These are phyloP conservation scores for Entomortierella parvispora DNA, from an alignment of 192 early-diverging fungal genomes.

Conservation along the genomic window DNA sequence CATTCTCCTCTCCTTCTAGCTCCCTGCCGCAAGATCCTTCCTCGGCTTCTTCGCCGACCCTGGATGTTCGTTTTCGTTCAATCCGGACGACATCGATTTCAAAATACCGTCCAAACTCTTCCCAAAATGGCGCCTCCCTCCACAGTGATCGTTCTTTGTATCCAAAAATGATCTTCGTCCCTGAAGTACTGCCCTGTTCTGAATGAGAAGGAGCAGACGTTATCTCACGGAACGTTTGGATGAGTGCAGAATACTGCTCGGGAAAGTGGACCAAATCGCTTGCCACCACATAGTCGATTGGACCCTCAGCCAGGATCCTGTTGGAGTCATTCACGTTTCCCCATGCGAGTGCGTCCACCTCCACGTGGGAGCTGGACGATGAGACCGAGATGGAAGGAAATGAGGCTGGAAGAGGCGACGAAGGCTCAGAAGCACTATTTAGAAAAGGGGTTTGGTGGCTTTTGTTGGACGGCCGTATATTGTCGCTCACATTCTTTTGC, in stretches of 20 bases:
- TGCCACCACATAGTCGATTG: constrained; percentile 56
- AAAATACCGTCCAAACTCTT: constrained; percentile 63
- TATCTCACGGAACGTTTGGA: constrained; percentile 54
- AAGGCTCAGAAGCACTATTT: background rate
- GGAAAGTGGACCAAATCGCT: constrained; percentile 65
- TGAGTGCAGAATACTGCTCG: constrained; percentile 53
- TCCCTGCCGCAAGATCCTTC: background rate
- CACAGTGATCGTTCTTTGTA: constrained; percentile 60
- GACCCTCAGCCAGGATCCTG: constrained; percentile 12
- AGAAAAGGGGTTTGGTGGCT: background rate
- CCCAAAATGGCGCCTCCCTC: constrained; percentile 64
- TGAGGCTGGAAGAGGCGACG: background rate
- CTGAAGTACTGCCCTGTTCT: too few species aligned
- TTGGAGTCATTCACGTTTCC: constrained; percentile 51
- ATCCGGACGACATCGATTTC: constrained; percentile 58
- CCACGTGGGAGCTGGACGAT: constrained; percentile 21
- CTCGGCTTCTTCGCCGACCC: background rate
- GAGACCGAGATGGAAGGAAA: background rate
- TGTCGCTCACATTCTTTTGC: constrained; percentile 49
- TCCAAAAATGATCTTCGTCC: constrained; percentile 57
- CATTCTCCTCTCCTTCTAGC: background rate
- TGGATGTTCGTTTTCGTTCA: background rate
- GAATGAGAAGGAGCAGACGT: too few species aligned
- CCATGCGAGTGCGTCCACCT: constrained; percentile 54
- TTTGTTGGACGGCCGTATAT: background rate